Percentiles rank a stretch among this genome's conserved stretches.
Conservation (phyloP, 352 stramenopile species). For the Phytophthora cryptogea region DNA sequence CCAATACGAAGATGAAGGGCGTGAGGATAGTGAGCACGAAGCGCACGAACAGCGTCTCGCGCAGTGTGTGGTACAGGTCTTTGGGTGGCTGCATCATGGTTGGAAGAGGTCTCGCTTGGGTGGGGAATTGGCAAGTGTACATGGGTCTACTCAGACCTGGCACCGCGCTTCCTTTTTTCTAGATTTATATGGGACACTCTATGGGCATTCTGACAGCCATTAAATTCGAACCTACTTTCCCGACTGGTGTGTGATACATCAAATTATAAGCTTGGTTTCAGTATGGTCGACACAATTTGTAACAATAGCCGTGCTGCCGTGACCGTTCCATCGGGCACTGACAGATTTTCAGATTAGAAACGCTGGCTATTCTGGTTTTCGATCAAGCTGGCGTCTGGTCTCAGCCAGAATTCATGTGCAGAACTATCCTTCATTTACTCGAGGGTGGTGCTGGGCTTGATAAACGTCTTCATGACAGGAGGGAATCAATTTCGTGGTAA, state of each 20-base stretch:
- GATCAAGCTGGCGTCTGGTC: constrained; percentile 7
- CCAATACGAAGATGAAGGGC: constrained; percentile 28
- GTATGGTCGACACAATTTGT: too few relatives aligned
- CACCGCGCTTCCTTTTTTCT: background rate
- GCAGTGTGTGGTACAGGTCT: constrained; percentile 21
- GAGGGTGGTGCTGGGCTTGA: background rate
- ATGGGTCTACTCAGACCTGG: background rate
- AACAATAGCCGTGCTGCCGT: too few relatives aligned
- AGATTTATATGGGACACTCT: constrained; percentile 4
- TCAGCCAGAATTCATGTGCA: constrained; percentile 4
- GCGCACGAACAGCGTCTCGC: constrained; percentile 33
- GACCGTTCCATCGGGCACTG: too few relatives aligned
- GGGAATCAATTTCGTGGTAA: too few relatives aligned
- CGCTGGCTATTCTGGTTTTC: constrained; percentile 4
- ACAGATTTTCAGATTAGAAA: too few relatives aligned
- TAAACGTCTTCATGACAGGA: too few relatives aligned
- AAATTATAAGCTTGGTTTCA: too few relatives aligned
- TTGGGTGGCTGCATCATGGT: constrained; percentile 20
- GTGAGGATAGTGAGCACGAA: constrained; percentile 30
- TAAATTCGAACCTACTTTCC: background rate
- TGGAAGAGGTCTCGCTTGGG: background rate
- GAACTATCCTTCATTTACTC: too few relatives aligned
- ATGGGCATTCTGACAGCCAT: constrained; percentile 1
- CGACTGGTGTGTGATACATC: too few relatives aligned
- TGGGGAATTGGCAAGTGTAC: background rate